phyloP scores from a whole-genome alignment of 352 stramenopile genomes.

The Phytophthora niederhauseri region DNA sequence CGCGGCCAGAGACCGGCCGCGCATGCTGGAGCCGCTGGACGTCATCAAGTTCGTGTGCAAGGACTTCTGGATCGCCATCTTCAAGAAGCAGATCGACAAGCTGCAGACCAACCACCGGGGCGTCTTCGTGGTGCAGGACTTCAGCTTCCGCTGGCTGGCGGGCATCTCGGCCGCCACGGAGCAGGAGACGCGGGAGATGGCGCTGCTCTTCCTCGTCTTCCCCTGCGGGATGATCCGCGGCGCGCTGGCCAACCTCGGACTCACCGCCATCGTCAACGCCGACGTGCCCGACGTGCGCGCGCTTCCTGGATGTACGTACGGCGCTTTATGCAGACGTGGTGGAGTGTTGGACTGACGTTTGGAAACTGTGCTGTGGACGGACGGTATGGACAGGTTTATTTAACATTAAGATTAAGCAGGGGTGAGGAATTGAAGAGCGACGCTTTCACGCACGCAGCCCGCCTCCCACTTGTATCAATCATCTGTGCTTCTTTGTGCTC shows the following conservation, averaged over 20 bases:
- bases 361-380: neutral
- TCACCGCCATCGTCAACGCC: conserved; percentile 95
- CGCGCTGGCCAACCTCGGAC: conserved; percentile 94
- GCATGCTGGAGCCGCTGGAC: conserved; percentile 92
- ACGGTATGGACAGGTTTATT: conserved; percentile 76
- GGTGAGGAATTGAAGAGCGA: conserved; percentile 42
- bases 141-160: conserved; percentile 93
- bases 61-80: conserved; percentile 98
- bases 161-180: conserved; percentile 80
- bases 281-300: conserved; percentile 93
- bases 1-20: conserved; percentile 69
- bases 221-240: conserved; percentile 96
- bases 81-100: conserved; percentile 99
- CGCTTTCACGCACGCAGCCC: conserved; percentile 8
- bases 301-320: conserved; percentile 90
- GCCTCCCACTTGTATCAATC: conserved; percentile 5
- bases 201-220: conserved; percentile 95
- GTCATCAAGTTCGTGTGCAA: conserved; percentile 99
- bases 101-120: conserved; percentile 97
- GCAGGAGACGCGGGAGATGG: conserved; percentile 90
- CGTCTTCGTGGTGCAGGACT: conserved; percentile 97
- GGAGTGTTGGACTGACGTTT: neutral
- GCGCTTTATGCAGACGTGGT: too few species aligned
- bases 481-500: conserved; percentile 2
- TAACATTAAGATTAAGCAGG: conserved; percentile 91